Conservation (phyloP, 139 green algal species). For the Marvania coccoides region DNA sequence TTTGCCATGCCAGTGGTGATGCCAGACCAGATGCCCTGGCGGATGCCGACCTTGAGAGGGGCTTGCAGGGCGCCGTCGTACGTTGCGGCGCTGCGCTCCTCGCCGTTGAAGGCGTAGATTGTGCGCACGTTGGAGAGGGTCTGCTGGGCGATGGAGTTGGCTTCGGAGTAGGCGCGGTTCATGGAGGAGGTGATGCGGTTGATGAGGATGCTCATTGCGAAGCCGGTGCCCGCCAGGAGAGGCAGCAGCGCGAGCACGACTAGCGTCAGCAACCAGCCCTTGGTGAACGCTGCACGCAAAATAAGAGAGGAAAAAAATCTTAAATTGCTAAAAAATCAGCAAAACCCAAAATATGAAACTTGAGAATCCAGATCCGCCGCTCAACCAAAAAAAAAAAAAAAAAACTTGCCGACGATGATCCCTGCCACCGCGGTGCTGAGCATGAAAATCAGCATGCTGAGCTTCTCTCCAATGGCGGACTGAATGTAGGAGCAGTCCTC, state of each 20-base stretch:
- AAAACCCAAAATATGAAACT: neutral
- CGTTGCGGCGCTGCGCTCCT: conserved; percentile 27
- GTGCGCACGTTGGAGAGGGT: conserved; percentile 63
- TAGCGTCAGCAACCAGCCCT: conserved; percentile 71
- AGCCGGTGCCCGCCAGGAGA: conserved; percentile 45
- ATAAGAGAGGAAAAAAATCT: neutral
- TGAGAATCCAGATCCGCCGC: no score
- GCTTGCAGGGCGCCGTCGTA: conserved; percentile 48
- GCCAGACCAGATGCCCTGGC: conserved; percentile 27
- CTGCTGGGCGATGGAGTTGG: conserved; percentile 60
- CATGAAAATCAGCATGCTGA: conserved; percentile 26
- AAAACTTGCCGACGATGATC: conserved; percentile 30
- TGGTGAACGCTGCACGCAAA: conserved; percentile 36
- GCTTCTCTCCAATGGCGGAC: conserved; percentile 51
- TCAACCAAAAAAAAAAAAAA: neutral
- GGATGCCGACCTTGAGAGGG: conserved; percentile 34
- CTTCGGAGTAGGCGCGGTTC: conserved; percentile 32
- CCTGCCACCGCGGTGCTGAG: conserved; percentile 29
- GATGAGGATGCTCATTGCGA: conserved; percentile 36
- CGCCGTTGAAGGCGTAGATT: conserved; percentile 59
- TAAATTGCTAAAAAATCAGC: neutral
- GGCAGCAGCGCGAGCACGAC: conserved; percentile 65
- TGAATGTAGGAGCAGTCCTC: conserved; percentile 61
- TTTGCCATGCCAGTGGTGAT: conserved; percentile 33
- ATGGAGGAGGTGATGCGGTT: neutral